Percentiles rank a stretch among this genome's conserved stretches.
These are phyloP conservation scores for Fusarium anguioides DNA, from an alignment of 2,329 filamentous ascomycete genomes.

Conservation along the genomic window DNA sequence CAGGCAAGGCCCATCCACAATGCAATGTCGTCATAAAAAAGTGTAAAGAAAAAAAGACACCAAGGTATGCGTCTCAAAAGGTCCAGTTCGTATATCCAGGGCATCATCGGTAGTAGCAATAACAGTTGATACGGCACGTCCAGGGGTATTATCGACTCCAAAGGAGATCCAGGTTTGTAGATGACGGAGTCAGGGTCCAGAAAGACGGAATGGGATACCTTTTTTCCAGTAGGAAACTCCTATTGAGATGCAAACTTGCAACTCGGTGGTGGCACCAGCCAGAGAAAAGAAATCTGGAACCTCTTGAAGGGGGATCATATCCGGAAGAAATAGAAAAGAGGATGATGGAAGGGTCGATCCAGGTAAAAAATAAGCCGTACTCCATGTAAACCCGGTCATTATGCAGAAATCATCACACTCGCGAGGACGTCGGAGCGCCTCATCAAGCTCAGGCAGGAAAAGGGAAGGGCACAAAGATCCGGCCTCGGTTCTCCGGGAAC, in stretches of 20 bases:
- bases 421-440: slow-evolving; percentile 37
- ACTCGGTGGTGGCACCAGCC: slow-evolving; percentile 41
- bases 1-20: slow-evolving; percentile 44
- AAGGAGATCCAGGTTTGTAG: slow-evolving; percentile 32
- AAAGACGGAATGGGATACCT: slow-evolving; percentile 36
- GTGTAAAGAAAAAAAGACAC: slow-evolving; percentile 38
- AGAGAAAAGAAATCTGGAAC: slow-evolving; percentile 39
- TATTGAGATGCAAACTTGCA: slow-evolving; percentile 48
- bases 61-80: slow-evolving; percentile 36
- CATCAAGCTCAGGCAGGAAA: slow-evolving; percentile 38
- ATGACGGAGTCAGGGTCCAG: slow-evolving; percentile 36
- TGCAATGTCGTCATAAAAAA: slow-evolving; percentile 44
- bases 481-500: slow-evolving; percentile 34
- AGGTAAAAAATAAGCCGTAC: slow-evolving; percentile 40
- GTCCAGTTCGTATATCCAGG: slow-evolving; percentile 38
- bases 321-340: slow-evolving; percentile 43
- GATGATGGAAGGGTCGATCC: slow-evolving; percentile 45
- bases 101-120: slow-evolving; percentile 42
- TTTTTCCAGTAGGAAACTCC: slow-evolving; percentile 44
- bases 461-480: slow-evolving; percentile 30
- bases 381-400: slow-evolving; percentile 46
- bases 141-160: slow-evolving; percentile 42
- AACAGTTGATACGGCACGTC: slow-evolving; percentile 41
- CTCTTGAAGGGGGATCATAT: slow-evolving; percentile 37
- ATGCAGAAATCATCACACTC: slow-evolving; percentile 49